Evolutionary conservation across 2,329 filamentous ascomycete genomes (phyloP).

Genomic region (Cercospora canescens): DNA sequence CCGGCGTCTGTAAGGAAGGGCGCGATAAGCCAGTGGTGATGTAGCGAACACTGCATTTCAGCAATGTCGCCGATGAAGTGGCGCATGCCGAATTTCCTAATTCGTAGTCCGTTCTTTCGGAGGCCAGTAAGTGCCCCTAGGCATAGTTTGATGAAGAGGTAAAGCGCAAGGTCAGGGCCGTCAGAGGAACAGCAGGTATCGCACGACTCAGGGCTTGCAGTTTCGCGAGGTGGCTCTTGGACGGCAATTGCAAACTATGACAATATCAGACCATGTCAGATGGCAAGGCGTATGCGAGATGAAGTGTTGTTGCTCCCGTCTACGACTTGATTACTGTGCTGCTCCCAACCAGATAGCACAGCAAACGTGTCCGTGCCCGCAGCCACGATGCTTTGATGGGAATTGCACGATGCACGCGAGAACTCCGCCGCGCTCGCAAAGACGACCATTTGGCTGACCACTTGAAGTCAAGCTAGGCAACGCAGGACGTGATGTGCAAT

Average conservation of each 20-base stretch:
- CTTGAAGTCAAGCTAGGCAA: not conserved
- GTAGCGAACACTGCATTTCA: not conserved
- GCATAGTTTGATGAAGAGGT: conserved; percentile 1
- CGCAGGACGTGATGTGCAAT: not conserved
- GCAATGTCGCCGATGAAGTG: not conserved
- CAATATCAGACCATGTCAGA: not conserved
- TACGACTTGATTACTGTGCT: not conserved
- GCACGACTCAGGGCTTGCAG: not conserved
- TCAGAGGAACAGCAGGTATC: not conserved
- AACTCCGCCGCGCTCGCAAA: not conserved
- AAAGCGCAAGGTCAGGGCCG: not conserved
- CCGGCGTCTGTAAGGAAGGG: not conserved
- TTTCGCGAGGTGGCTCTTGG: not conserved
- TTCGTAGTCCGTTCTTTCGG: not conserved
- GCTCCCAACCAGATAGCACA: not conserved
- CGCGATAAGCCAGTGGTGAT: not conserved
- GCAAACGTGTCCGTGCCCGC: not conserved
- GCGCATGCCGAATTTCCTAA: not conserved
- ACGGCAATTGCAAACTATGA: not conserved
- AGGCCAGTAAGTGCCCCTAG: not conserved
- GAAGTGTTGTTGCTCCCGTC: not conserved
- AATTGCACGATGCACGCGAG: not conserved
- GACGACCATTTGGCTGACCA: not conserved
- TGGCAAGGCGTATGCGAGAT: not conserved
- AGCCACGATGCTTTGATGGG: not conserved